phyloP scores from a whole-genome alignment of 2,329 filamentous ascomycete species.

The Colletotrichum acutatum region DNA sequence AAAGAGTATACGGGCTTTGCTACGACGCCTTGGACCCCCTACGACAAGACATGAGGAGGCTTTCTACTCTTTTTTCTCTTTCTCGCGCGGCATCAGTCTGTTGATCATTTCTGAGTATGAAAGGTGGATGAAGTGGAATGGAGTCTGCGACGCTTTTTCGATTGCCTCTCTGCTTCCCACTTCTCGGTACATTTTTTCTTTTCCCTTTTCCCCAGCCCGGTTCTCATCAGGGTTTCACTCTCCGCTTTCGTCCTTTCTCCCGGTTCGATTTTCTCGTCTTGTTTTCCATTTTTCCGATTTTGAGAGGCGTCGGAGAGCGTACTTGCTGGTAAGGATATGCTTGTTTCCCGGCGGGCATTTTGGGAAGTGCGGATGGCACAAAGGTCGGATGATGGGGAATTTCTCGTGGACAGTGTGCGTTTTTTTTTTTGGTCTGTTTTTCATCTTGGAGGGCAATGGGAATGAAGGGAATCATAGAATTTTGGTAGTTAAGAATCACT shows the following conservation, averaged over 20 bases:
- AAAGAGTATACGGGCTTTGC: slow-evolving; percentile 34
- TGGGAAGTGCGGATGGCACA: slow-evolving; percentile 7
- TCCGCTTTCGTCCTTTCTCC: background rate
- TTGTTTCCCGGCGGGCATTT: slow-evolving; percentile 4
- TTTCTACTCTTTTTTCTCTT: slow-evolving; percentile 13
- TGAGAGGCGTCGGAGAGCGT: slow-evolving; percentile 32
- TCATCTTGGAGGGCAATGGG: background rate
- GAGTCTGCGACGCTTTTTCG: background rate
- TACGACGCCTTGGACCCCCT: slow-evolving; percentile 31
- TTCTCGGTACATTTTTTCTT: slow-evolving; percentile 27
- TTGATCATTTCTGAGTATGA: background rate
- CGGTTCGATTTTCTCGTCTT: background rate
- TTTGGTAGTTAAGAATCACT: slow-evolving; percentile 10
- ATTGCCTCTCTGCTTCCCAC: background rate
- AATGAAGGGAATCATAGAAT: background rate
- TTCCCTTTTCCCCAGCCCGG: no score
- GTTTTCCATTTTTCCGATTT: background rate
- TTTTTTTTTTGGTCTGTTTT: background rate
- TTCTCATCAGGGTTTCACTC: no score
- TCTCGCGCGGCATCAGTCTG: background rate
- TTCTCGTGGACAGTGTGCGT: background rate
- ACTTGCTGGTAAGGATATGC: slow-evolving; percentile 33
- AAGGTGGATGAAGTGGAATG: background rate
- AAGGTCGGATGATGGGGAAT: background rate
- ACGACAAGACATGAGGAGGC: slow-evolving; percentile 33